These are phyloP conservation scores for Papiliotrema flavescens DNA, from an alignment of 1,284 basidiomycete species.

Conservation along the genomic window DNA sequence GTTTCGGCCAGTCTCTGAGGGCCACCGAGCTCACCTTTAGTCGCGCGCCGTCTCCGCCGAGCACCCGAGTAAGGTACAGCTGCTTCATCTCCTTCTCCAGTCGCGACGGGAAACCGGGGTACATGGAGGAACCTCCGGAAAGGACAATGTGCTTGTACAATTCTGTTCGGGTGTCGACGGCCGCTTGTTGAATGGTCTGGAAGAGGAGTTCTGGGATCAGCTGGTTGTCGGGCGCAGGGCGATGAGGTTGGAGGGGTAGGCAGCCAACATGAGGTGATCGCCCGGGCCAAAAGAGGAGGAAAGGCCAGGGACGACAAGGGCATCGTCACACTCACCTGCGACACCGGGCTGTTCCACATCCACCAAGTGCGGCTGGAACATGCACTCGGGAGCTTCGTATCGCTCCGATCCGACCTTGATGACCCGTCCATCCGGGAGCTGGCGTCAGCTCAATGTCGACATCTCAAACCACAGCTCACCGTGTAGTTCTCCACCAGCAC, in stretches of 20 bases:
- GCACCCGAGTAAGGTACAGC: constrained; percentile 84
- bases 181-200: constrained; percentile 89
- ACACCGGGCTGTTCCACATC: constrained; percentile 96
- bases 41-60: constrained; percentile 77
- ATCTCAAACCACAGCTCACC: constrained; percentile 53
- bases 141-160: constrained; percentile 98
- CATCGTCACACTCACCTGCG: constrained; percentile 72
- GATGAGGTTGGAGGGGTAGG: no score
- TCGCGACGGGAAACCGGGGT: constrained; percentile 92
- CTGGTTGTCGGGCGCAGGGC: neutral
- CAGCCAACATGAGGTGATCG: no score
- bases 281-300: no score
- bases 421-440: constrained; percentile 92
- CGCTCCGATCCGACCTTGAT: constrained; percentile 98
- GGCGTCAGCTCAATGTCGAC: neutral
- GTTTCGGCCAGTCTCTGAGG: neutral
- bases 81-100: constrained; percentile 99
- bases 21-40: constrained; percentile 65
- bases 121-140: constrained; percentile 97
- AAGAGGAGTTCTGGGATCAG: constrained; percentile 79
- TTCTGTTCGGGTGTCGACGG: constrained; percentile 84
- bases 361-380: constrained; percentile 99
- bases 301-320: no score
- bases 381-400: constrained; percentile 99
- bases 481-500: constrained; percentile 94